Conservation (phyloP, 1,139 yeast species). For the Hyphopichia buzzinii region DNA sequence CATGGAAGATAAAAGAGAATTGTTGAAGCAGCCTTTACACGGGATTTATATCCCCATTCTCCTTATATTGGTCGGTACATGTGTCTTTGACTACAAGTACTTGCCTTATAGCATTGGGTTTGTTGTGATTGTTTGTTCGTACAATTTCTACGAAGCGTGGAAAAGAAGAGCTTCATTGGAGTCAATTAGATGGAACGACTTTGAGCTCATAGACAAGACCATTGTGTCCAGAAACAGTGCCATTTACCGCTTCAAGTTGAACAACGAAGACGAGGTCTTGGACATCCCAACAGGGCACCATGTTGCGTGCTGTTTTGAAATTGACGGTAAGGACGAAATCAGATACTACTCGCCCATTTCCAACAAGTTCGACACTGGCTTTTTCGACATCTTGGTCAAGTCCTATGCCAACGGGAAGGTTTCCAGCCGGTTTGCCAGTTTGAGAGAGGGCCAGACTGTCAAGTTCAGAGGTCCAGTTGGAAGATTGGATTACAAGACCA, state of each 20-base stretch:
- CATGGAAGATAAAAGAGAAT: conserved; percentile 48
- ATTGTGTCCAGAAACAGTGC: conserved; percentile 67
- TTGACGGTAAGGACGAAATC: conserved; percentile 60
- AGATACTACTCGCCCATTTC: conserved; percentile 77
- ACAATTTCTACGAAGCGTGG: conserved; percentile 50
- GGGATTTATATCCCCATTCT: conserved; percentile 69
- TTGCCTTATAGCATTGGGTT: conserved; percentile 51
- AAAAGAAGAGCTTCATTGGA: conserved; percentile 47
- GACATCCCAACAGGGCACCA: conserved; percentile 74
- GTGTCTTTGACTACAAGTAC: conserved; percentile 50
- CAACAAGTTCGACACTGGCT: conserved; percentile 65
- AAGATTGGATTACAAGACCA: conserved; percentile 56
- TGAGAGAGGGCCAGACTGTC: conserved; percentile 63
- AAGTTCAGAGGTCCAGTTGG: conserved; percentile 80
- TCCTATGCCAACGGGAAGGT: conserved; percentile 70
- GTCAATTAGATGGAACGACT: conserved; percentile 54
- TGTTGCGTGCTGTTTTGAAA: conserved; percentile 55
- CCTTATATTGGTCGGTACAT: conserved; percentile 60
- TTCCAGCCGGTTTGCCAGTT: conserved; percentile 59
- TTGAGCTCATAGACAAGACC: conserved; percentile 71
- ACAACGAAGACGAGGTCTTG: conserved; percentile 57
- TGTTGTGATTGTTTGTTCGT: conserved; percentile 43
- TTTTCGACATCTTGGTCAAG: conserved; percentile 71
- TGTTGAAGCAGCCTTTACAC: conserved; percentile 64
- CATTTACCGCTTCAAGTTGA: conserved; percentile 67